Conservation (phyloP, 306 rosid species). For the Citrullus mucosospermus region DNA sequence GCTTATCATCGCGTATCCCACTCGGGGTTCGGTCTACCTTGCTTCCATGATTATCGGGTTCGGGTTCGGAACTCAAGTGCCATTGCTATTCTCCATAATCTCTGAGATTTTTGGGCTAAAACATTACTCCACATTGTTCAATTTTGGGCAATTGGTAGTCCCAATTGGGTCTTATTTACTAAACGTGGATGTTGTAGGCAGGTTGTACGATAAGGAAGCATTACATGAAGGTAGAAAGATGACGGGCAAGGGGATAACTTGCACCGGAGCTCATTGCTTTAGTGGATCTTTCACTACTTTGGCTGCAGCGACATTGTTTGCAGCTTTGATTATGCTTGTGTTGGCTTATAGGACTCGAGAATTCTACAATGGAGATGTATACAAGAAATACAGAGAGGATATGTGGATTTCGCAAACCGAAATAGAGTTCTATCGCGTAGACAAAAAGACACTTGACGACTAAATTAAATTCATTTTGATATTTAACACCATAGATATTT, state of each 20-base stretch:
- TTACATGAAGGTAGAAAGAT: background rate
- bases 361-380: background rate
- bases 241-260: background rate
- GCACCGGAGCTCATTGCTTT: background rate
- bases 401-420: background rate
- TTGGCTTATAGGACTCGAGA: conserved; percentile 12
- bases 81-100: background rate
- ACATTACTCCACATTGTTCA: background rate
- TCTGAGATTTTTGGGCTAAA: background rate
- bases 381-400: background rate
- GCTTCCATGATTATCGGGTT: conserved; percentile 9
- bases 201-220: conserved; percentile 9
- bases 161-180: background rate
- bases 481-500: background rate
- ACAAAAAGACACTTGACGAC: background rate
- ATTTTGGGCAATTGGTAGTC: background rate
- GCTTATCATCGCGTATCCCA: background rate
- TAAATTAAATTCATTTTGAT: background rate
- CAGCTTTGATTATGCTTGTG: background rate
- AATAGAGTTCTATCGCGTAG: background rate
- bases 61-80: conserved; percentile 8
- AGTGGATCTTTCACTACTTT: background rate
- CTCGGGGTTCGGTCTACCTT: background rate
- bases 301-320: background rate
- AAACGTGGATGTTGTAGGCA: background rate